phyloP scores from a whole-genome alignment of 305 asterid genomes.

The Solanum hybrid region DNA sequence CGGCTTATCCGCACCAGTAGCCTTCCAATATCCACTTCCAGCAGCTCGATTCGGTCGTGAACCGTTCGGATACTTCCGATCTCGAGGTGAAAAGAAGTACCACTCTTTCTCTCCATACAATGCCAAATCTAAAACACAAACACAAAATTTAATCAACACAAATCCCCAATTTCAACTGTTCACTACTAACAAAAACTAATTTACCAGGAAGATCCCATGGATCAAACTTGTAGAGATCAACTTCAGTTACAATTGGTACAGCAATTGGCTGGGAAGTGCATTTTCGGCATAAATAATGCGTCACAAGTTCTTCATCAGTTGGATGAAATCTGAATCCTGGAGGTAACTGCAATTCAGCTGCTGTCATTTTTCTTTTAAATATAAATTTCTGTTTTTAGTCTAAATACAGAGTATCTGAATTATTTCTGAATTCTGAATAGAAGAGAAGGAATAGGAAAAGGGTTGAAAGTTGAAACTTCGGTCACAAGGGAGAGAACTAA shows the following conservation, averaged over 20 bases:
- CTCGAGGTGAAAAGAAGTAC: slow-evolving; percentile 91
- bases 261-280: slow-evolving; percentile 52
- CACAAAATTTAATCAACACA: neutral
- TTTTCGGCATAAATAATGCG: slow-evolving; percentile 64
- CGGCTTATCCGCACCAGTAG: slow-evolving; percentile 93
- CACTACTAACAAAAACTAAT: neutral
- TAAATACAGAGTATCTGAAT: neutral
- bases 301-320: slow-evolving; percentile 83
- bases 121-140: slow-evolving; percentile 36
- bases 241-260: slow-evolving; percentile 73
- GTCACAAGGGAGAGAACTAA: slow-evolving; percentile 31
- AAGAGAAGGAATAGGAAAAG: neutral
- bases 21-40: slow-evolving; percentile 93
- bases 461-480: slow-evolving; percentile 46
- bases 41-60: slow-evolving; percentile 91
- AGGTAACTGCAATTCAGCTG: slow-evolving; percentile 52
- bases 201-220: slow-evolving; percentile 92
- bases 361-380: slow-evolving; percentile 21
- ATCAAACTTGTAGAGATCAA: slow-evolving; percentile 74
- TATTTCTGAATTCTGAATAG: neutral
- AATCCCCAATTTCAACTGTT: neutral
- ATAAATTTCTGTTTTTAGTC: neutral
- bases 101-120: slow-evolving; percentile 90
- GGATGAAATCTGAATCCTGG: slow-evolving; percentile 94
- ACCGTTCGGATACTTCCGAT: slow-evolving; percentile 89